Conservation (phyloP, 768 basidiomycete genomes). For the Suillus subaureus region DNA sequence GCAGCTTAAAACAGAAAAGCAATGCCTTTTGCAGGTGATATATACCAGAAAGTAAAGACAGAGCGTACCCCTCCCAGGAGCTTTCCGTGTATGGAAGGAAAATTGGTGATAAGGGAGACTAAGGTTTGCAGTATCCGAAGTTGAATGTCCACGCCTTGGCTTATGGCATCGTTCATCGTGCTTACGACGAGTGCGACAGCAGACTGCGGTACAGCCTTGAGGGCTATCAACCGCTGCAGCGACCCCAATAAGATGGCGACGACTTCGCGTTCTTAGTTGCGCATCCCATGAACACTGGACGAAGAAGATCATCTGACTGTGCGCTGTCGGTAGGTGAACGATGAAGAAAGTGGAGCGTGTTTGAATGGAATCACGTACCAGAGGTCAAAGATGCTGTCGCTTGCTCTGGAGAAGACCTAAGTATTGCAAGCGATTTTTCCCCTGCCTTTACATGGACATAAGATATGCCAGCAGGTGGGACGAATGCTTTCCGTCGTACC, state of each 20-base stretch:
- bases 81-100: constrained; percentile 76
- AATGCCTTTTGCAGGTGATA: constrained; percentile 57
- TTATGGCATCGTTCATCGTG: constrained; percentile 85
- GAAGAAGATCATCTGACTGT: constrained; percentile 78
- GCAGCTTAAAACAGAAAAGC: constrained; percentile 91
- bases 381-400: constrained; percentile 69
- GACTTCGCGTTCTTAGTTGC: constrained; percentile 89
- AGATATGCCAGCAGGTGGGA: too few species aligned
- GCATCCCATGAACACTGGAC: constrained; percentile 92
- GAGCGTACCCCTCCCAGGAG: constrained; percentile 77
- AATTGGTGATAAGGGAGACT: constrained; percentile 87
- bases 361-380: constrained; percentile 46
- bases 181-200: constrained; percentile 78
- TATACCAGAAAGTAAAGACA: background rate
- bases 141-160: constrained; percentile 95
- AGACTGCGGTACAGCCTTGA: constrained; percentile 81
- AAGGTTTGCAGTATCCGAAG: constrained; percentile 91
- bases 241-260: constrained; percentile 90
- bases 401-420: constrained; percentile 79
- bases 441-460: constrained; percentile 59
- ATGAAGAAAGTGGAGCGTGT: background rate
- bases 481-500: constrained; percentile 41
- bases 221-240: constrained; percentile 83
- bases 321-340: constrained; percentile 59
- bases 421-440: constrained; percentile 80